phyloP scores from a whole-genome alignment of 2,329 filamentous ascomycete species.

The Pyrenophora tritici-repentis region DNA sequence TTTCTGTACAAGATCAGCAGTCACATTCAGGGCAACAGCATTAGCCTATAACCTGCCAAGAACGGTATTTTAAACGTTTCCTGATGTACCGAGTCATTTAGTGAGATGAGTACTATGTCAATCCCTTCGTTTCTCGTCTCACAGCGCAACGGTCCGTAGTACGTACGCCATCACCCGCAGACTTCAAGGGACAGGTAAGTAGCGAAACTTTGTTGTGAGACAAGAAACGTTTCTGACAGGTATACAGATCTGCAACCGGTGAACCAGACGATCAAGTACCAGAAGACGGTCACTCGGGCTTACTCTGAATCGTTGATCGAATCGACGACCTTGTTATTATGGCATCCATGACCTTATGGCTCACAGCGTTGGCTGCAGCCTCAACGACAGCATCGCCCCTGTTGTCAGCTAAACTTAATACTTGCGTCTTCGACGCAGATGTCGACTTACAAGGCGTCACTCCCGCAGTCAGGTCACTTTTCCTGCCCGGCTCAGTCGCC shows the following conservation, averaged over 20 bases:
- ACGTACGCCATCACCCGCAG: conserved; percentile 8
- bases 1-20: conserved; percentile 15
- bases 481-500: conserved; percentile 20
- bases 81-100: conserved; percentile 7
- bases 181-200: conserved; percentile 8
- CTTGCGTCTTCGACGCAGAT: conserved; percentile 19
- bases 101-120: conserved; percentile 5
- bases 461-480: conserved; percentile 27
- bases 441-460: conserved; percentile 28
- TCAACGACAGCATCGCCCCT: conserved; percentile 28
- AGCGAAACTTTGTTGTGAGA: background rate
- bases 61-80: conserved; percentile 8
- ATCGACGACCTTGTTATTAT: conserved; percentile 16
- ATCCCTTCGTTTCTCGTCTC: conserved; percentile 9
- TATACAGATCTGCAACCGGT: conserved; percentile 15
- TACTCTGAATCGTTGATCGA: conserved; percentile 1
- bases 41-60: conserved; percentile 17
- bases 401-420: conserved; percentile 7
- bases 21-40: conserved; percentile 10
- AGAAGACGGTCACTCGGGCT: conserved; percentile 2
- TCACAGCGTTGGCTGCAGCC: conserved; percentile 30
- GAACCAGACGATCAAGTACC: conserved; percentile 13
- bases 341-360: conserved; percentile 24
- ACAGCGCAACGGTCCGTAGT: conserved; percentile 10
- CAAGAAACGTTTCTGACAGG: conserved; percentile 11